Evolutionary conservation across 148 eudicot species (phyloP).

Genomic region (Agrostemma githago): DNA sequence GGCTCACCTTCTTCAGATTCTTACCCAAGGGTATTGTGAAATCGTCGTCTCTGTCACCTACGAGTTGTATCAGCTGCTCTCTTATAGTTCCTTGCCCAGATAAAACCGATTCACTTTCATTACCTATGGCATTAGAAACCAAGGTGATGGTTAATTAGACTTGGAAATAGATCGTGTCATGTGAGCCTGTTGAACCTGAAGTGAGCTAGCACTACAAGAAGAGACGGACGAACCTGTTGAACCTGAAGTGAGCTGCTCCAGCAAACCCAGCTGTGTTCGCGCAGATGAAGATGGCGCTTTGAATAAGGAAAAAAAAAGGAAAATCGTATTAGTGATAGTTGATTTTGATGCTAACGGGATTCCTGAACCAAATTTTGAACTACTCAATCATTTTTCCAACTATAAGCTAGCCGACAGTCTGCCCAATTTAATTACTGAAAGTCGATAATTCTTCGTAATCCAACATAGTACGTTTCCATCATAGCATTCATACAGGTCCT

Average conservation of each 20-base stretch:
- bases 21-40: constrained; percentile 79
- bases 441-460: too few relatives aligned
- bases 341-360: not conserved
- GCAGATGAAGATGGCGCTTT: constrained; percentile 38
- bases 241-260: constrained; percentile 68
- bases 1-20: constrained; percentile 67
- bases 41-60: constrained; percentile 65
- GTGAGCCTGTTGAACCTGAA: too few relatives aligned
- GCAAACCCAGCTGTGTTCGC: constrained; percentile 68
- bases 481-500: too few relatives aligned
- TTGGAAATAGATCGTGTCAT: too few relatives aligned
- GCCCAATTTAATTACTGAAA: too few relatives aligned
- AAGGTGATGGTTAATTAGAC: not conserved
- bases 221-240: constrained; percentile 9
- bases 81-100: constrained; percentile 44
- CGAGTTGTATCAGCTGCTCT: constrained; percentile 59
- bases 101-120: constrained; percentile 44
- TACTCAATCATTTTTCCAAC: too few relatives aligned
- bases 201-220: too few relatives aligned
- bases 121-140: constrained; percentile 32
- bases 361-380: too few relatives aligned
- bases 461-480: too few relatives aligned
- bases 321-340: not conserved
- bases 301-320: not conserved
- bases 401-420: too few relatives aligned